A percentile compares a stretch with the other conserved stretches of the same genome.
Conservation (phyloP, 768 basidiomycete genomes). For the Hortiboletus campestris region DNA sequence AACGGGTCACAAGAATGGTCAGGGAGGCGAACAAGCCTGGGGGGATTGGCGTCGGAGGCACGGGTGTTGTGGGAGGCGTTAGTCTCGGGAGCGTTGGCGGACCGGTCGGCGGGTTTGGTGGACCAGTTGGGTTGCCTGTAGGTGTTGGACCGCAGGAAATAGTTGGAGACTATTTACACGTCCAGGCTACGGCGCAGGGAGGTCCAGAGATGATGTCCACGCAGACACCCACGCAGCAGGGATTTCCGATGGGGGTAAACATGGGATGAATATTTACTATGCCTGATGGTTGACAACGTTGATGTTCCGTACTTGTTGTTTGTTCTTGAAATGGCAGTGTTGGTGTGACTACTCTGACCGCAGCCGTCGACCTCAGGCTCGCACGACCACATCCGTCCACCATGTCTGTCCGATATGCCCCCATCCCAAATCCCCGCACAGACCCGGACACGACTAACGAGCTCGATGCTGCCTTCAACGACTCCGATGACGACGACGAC, state of each 20-base stretch:
- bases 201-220: constrained; percentile 12
- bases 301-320: background rate
- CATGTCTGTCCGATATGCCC: constrained; percentile 65
- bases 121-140: constrained; percentile 24
- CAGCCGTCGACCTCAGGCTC: no score
- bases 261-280: background rate
- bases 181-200: constrained; percentile 9
- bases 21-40: constrained; percentile 29
- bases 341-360: background rate
- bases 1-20: constrained; percentile 59
- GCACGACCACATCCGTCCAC: background rate
- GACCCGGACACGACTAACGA: constrained; percentile 52
- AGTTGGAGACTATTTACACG: constrained; percentile 12
- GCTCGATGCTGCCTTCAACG: constrained; percentile 87
- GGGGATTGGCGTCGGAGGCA: constrained; percentile 7
- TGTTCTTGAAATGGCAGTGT: constrained; percentile 9
- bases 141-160: constrained; percentile 23
- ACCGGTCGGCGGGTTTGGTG: constrained; percentile 30
- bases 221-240: constrained; percentile 20
- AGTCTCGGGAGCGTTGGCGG: constrained; percentile 26
- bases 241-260: constrained; percentile 22
- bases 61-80: constrained; percentile 8
- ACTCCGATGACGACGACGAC: constrained; percentile 65
- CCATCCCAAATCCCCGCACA: constrained; percentile 57
- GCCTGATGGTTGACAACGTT: background rate